These are phyloP conservation scores for Macrocybe gigantea DNA, from an alignment of 768 basidiomycete genomes.

Conservation along the genomic window DNA sequence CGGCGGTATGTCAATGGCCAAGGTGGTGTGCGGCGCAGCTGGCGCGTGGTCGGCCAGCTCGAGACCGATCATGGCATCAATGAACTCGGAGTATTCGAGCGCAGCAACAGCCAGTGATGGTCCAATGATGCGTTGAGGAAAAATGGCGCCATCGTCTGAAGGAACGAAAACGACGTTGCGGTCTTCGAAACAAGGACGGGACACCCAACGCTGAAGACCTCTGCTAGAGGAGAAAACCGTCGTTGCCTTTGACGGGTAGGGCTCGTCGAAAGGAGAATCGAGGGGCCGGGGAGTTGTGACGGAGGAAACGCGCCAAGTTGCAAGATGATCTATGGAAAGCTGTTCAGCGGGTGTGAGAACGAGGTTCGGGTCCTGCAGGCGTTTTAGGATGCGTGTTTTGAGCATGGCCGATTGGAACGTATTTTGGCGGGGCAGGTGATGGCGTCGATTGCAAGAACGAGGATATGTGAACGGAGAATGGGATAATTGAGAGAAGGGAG, in stretches of 20 bases:
- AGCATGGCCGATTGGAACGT: conserved; percentile 41
- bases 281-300: conserved; percentile 17
- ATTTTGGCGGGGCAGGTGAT: conserved; percentile 26
- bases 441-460: conserved; percentile 45
- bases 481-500: conserved; percentile 40
- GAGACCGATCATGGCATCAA: conserved; percentile 59
- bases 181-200: conserved; percentile 75
- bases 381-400: conserved; percentile 44
- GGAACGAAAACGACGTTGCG: conserved; percentile 51
- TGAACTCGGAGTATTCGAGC: conserved; percentile 63
- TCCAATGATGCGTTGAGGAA: conserved; percentile 38
- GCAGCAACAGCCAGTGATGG: conserved; percentile 57
- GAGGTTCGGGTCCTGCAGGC: conserved; percentile 27
- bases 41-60: conserved; percentile 23
- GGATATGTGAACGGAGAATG: conserved; percentile 39
- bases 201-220: conserved; percentile 64
- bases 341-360: conserved; percentile 34
- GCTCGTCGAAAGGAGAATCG: conserved; percentile 23
- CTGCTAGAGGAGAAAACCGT: conserved; percentile 36
- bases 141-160: conserved; percentile 27
- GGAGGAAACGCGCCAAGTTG: conserved; percentile 21
- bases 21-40: conserved; percentile 3
- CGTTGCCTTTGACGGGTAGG: conserved; percentile 24
- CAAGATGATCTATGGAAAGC: conserved; percentile 38
- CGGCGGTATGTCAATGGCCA: conserved; percentile 10